Conservation (phyloP, 1,284 basidiomycete species). For the Boletus holoroseus region DNA sequence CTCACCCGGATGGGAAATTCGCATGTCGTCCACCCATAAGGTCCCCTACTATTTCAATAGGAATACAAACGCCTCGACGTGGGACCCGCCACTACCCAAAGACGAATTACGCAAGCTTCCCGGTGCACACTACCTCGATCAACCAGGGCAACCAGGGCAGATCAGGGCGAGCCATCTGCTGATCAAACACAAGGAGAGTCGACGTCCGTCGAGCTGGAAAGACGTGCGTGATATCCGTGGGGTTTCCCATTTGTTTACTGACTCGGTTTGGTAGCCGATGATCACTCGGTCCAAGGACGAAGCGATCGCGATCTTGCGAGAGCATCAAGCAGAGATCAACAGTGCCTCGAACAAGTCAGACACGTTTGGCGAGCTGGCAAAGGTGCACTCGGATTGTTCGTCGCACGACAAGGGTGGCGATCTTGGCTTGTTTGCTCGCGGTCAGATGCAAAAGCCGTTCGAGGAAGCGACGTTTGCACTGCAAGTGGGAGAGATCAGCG, state of each 20-base stretch:
- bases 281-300: conserved; percentile 92
- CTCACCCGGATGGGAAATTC: conserved; percentile 64
- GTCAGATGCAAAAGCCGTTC: conserved; percentile 98
- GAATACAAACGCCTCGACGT: conserved; percentile 66
- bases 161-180: conserved; percentile 94
- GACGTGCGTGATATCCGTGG: conserved; percentile 54
- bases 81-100: conserved; percentile 76
- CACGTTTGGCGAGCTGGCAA: conserved; percentile 74
- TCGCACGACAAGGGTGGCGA: conserved; percentile 79
- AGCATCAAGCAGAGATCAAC: conserved; percentile 57
- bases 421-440: conserved; percentile 79
- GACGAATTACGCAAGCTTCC: conserved; percentile 63
- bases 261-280: conserved; percentile 45
- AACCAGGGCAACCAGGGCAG: conserved; percentile 50
- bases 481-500: conserved; percentile 80
- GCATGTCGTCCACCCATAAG: conserved; percentile 74
- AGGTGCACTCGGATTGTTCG: conserved; percentile 79
- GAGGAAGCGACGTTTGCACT: conserved; percentile 87
- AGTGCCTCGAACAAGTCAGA: conserved; percentile 41
- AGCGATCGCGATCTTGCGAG: conserved; percentile 72
- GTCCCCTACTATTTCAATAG: conserved; percentile 90
- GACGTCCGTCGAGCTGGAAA: conserved; percentile 89
- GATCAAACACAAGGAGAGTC: conserved; percentile 85
- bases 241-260: not conserved
- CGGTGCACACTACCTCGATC: conserved; percentile 52